Percentiles rank a stretch among this genome's conserved stretches.
These are phyloP conservation scores for Aspergillus sp. DNA, from an alignment of 2,329 filamentous ascomycete species.

Conservation along the genomic window DNA sequence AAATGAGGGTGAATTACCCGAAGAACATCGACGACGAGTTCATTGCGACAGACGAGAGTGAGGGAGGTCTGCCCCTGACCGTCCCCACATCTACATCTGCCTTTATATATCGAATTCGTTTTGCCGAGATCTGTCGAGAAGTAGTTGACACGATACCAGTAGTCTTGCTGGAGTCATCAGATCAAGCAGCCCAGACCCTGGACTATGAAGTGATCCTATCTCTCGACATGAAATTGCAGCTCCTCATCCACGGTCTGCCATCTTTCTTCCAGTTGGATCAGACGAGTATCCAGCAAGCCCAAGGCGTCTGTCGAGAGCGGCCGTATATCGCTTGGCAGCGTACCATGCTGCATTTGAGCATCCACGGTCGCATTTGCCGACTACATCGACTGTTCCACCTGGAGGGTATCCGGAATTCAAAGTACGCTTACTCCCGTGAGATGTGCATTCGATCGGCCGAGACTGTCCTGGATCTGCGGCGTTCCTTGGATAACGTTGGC, in stretches of 20 bases:
- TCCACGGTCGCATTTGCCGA: slow-evolving; percentile 20
- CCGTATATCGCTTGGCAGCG: slow-evolving; percentile 22
- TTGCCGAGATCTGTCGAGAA: slow-evolving; percentile 5
- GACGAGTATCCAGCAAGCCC: slow-evolving; percentile 17
- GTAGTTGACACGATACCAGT: slow-evolving; percentile 6
- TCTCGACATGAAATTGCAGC: neutral
- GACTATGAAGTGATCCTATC: slow-evolving; percentile 1
- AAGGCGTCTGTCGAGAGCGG: slow-evolving; percentile 17
- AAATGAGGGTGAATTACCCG: slow-evolving; percentile 22
- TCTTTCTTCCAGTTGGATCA: slow-evolving; percentile 9
- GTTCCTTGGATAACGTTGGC: neutral
- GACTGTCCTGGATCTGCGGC: slow-evolving; percentile 5
- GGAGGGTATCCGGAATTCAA: slow-evolving; percentile 13
- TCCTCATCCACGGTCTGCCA: neutral
- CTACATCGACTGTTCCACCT: slow-evolving; percentile 24
- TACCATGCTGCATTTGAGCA: slow-evolving; percentile 17
- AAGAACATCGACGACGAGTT: slow-evolving; percentile 21
- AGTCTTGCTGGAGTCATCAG: neutral
- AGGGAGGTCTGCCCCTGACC: neutral
- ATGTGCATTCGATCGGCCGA: slow-evolving; percentile 2
- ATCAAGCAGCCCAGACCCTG: neutral
- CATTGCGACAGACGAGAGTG: slow-evolving; percentile 5
- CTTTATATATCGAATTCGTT: slow-evolving; percentile 3
- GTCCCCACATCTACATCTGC: neutral
- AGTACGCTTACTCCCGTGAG: neutral